Base-by-base conservation (phyloP, 768 basidiomycete genomes). In the Leccinum subgranulosum region DNA sequence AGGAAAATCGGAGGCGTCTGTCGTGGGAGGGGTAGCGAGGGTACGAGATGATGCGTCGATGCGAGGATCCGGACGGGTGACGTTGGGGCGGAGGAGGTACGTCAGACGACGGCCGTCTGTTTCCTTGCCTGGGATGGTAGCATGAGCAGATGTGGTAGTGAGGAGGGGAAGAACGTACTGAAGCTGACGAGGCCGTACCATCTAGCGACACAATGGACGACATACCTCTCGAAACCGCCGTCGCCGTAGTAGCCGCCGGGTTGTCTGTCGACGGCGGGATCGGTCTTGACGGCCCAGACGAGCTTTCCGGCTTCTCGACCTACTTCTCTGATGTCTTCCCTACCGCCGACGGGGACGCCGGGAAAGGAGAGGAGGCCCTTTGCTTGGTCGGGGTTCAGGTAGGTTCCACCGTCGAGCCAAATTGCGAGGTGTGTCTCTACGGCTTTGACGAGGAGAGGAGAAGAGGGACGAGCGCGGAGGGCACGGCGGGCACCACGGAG, bases 101-200 rank as follows among this genome's bases (percentile, higher is more conserved):
- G 91, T 92, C 33, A 91, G 75, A 19, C 91, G 85, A 46, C 77
- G 70, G 0, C 83, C 83, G 1, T 80, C 69, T 1, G 73, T 68
- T 27, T 87, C 73, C 64, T 69, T 77, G 49, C 76, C 75, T 77
- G 54, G 17, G 28, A 83, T 56, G 28, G 2, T 2, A 46, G 46
- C 11, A 34, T 62, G 21, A 64, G 52, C 8, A n/a, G 17, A n/a
- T 2, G 10, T 15, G 49, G 49, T 17, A 34, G 36, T 4, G 29
- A 29, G 2, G 49, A 19, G 9, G 54, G 1, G 36, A 45, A 12
- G 23, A 34, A 12, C 88, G 64, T 70, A 90, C 90, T 92, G 77
- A 85, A 93, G 74, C 87, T 88, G 64, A 92, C 86, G 58, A 93
- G 71, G 57, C 84, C 84, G 69, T 92, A 83, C 71, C 87, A 92